Base-by-base conservation (phyloP, 1,284 basidiomycete genomes). In the Meripilus lineatus region DNA sequence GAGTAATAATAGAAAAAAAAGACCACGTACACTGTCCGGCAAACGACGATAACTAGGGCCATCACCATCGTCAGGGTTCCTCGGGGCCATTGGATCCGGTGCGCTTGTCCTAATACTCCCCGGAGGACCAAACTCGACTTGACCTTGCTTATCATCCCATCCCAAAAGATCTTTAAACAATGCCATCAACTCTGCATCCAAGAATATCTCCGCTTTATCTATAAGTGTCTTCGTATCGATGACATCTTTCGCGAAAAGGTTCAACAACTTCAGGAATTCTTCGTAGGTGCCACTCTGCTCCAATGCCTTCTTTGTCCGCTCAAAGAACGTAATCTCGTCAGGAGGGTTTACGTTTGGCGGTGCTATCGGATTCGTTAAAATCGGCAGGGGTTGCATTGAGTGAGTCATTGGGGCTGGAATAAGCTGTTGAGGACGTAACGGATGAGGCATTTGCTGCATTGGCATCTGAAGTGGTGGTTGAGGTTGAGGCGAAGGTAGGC, bases 41-140 rank as follows among this genome's bases (percentile, higher is more conserved):
- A 98, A 71, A 62, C 82, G 82, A 53, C 96, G 79, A 71, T 99
- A 99, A 61, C 92, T 95, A 14, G 94, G 93, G 2, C 84, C 84
- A 51, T 84, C 77, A 5, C 81, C 83, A 53, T 87, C 82, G 48
- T 89, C 79, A 53, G 79, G 80, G 21, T 85, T 80, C 44, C 73
- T 66, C 25, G 88, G 84, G 23, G 80, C 77, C 43, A 84, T 66
- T 22, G 81, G 68, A 53, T 87, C 79, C n/a, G 80, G 76, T 42
- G 74, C 83, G 15, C 74, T 79, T 20, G 74, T 84, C 41, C 86
- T 72, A 48, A 87, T 78, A 54, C 84, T 86, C 17, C 85, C 84
- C 0, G 85, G 84, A 15, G 85, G 85, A 2, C 87, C 89, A 51
- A 79, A 75, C 50, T 85, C 87, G 38, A 84, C 71, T 45, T 77